These are phyloP conservation scores for Aquanectria penicillioides DNA, from an alignment of 2,329 filamentous ascomycete genomes.

Conservation along the genomic window DNA sequence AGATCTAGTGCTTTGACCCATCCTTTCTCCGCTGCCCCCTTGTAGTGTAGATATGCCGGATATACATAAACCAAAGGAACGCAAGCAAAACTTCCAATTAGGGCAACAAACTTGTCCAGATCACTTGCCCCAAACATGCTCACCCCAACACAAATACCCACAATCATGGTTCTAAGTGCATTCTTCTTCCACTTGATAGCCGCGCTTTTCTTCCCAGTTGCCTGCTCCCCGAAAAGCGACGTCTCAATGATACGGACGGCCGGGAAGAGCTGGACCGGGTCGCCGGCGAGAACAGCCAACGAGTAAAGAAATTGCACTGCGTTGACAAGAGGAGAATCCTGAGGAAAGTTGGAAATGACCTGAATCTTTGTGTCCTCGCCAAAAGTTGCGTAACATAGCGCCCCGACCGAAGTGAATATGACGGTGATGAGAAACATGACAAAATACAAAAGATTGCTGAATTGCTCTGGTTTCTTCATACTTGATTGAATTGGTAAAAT, in stretches of 20 bases:
- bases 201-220: constrained; percentile 70
- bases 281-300: constrained; percentile 76
- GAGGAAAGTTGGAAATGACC: constrained; percentile 80
- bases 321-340: constrained; percentile 77
- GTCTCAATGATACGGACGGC: constrained; percentile 77
- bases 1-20: constrained; percentile 68
- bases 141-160: constrained; percentile 68
- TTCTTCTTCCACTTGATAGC: constrained; percentile 84
- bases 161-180: constrained; percentile 65
- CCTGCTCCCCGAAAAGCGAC: constrained; percentile 72
- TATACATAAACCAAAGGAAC: constrained; percentile 83
- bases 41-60: constrained; percentile 76
- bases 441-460: constrained; percentile 70
- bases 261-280: constrained; percentile 80
- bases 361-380: constrained; percentile 75
- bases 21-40: constrained; percentile 68
- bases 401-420: constrained; percentile 77
- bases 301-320: constrained; percentile 80
- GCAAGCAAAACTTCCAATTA: constrained; percentile 79
- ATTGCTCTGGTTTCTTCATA: constrained; percentile 76
- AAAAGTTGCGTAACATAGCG: constrained; percentile 79
- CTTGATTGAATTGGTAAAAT: constrained; percentile 81
- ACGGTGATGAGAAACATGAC: constrained; percentile 80
- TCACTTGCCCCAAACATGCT: constrained; percentile 73
- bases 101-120: constrained; percentile 77